phyloP scores from a whole-genome alignment of 495 filamentous ascomycete species.

The Aspergillus haitiensis region DNA sequence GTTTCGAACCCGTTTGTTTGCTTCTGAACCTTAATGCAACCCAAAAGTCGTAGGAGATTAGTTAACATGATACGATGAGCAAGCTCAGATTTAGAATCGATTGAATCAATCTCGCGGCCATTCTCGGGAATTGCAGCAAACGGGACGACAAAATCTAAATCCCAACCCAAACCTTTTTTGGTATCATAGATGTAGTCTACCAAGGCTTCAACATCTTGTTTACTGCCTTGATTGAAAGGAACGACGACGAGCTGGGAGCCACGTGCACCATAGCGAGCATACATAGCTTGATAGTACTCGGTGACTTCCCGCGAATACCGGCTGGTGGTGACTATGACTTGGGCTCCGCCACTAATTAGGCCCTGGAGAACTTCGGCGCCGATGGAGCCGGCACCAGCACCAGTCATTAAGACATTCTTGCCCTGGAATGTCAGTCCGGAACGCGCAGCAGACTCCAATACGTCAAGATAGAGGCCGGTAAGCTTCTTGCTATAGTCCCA shows the following conservation, averaged over 20 bases:
- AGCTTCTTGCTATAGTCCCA: conserved; percentile 99
- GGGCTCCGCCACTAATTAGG: conserved; percentile 92
- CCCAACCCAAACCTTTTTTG: conserved; percentile 98
- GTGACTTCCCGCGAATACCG: conserved; percentile 96
- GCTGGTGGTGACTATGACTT: conserved; percentile 93
- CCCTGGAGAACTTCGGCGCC: conserved; percentile 98
- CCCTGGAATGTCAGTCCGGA: conserved; percentile 86
- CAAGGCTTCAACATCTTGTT: conserved; percentile 92
- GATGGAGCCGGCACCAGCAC: conserved; percentile 96
- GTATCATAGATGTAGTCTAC: conserved; percentile 93
- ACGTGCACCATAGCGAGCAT: conserved; percentile 85
- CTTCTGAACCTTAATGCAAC: conserved; percentile 88
- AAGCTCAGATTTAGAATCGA: conserved; percentile 97
- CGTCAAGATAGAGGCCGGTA: conserved; percentile 87
- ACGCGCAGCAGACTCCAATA: conserved; percentile 82
- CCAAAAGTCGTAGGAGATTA: conserved; percentile 88
- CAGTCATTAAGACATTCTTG: conserved; percentile 98
- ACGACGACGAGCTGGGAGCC: conserved; percentile 97
- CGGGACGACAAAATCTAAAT: conserved; percentile 92
- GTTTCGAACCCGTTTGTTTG: conserved; percentile 84
- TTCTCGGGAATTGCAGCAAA: conserved; percentile 98
- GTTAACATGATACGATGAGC: conserved; percentile 99
- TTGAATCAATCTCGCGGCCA: conserved; percentile 93
- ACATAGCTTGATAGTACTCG: conserved; percentile 99
- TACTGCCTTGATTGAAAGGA: conserved; percentile 97